Evolutionary conservation across 2,329 filamentous ascomycete genomes (phyloP).

Genomic region (Xylaria arbuscula): DNA sequence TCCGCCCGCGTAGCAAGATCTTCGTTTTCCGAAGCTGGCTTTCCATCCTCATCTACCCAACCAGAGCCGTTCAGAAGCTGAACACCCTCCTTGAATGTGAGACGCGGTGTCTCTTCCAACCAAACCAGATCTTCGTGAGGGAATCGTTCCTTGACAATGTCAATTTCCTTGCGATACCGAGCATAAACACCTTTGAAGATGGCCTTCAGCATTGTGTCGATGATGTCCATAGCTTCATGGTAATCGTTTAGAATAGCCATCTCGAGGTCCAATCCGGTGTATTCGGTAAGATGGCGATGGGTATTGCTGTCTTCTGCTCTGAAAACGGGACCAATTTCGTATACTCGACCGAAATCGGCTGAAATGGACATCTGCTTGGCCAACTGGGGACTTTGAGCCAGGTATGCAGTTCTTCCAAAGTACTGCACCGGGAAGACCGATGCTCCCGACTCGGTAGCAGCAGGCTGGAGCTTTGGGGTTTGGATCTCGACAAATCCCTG

Average conservation of each 20-base stretch:
- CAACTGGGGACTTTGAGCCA: slow-evolving; percentile 91
- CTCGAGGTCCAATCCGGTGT: slow-evolving; percentile 91
- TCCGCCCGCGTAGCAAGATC: slow-evolving; percentile 88
- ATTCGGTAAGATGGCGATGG: slow-evolving; percentile 92
- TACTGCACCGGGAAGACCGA: slow-evolving; percentile 94
- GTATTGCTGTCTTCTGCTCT: slow-evolving; percentile 96
- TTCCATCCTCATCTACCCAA: slow-evolving; percentile 81
- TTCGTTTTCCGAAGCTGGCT: slow-evolving; percentile 75
- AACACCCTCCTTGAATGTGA: slow-evolving; percentile 83
- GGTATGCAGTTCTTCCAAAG: slow-evolving; percentile 85
- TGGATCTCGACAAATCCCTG: slow-evolving; percentile 92
- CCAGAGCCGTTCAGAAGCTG: slow-evolving; percentile 82
- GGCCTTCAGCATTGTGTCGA: slow-evolving; percentile 84
- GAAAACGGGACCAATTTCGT: slow-evolving; percentile 91
- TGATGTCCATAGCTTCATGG: slow-evolving; percentile 82
- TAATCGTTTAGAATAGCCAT: slow-evolving; percentile 93
- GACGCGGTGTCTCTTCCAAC: slow-evolving; percentile 84
- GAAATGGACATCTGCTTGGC: slow-evolving; percentile 94
- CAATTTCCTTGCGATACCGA: slow-evolving; percentile 75
- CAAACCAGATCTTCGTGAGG: slow-evolving; percentile 88
- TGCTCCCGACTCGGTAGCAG: slow-evolving; percentile 89
- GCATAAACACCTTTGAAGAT: slow-evolving; percentile 80
- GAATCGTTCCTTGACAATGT: slow-evolving; percentile 83
- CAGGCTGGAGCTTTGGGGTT: slow-evolving; percentile 89
- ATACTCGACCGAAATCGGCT: slow-evolving; percentile 88